These are phyloP conservation scores for Blastomyces parvus DNA, from an alignment of 2,329 filamentous ascomycete species.

Conservation along the genomic window DNA sequence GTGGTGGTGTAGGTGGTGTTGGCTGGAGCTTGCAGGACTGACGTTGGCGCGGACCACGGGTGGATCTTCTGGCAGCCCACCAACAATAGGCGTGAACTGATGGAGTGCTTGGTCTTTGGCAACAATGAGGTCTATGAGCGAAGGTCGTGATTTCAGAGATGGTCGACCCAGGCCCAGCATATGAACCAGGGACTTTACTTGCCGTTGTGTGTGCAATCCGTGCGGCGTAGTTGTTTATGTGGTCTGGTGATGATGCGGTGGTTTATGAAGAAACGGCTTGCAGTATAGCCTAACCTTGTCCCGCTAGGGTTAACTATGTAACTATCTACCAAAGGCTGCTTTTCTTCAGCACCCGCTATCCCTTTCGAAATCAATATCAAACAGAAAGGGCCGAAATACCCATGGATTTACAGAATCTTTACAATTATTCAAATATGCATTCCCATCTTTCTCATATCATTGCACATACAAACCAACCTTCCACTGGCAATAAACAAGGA, in stretches of 20 bases:
- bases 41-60: conserved; percentile 14
- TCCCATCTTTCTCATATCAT: too few relatives aligned
- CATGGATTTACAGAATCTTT: too few relatives aligned
- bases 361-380: too few relatives aligned
- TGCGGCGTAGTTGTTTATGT: not conserved
- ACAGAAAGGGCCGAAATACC: too few relatives aligned
- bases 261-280: too few relatives aligned
- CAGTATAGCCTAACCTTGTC: too few relatives aligned
- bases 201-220: not conserved
- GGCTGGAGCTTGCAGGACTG: not conserved
- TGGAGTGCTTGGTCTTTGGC: conserved; percentile 39
- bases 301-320: too few relatives aligned
- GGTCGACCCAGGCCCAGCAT: conserved; percentile 50
- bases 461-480: too few relatives aligned
- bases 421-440: too few relatives aligned
- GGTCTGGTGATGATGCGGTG: not conserved
- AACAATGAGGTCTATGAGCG: conserved; percentile 52
- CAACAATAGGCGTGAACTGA: not conserved
- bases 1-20: conserved; percentile 20
- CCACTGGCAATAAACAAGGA: too few relatives aligned
- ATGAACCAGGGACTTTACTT: conserved; percentile 20
- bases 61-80: not conserved
- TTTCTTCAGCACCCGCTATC: too few relatives aligned
- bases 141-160: conserved; percentile 50
- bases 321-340: too few relatives aligned